Evolutionary conservation across 139 green algal genomes (phyloP).

Genomic region (Chlorella sp.): DNA sequence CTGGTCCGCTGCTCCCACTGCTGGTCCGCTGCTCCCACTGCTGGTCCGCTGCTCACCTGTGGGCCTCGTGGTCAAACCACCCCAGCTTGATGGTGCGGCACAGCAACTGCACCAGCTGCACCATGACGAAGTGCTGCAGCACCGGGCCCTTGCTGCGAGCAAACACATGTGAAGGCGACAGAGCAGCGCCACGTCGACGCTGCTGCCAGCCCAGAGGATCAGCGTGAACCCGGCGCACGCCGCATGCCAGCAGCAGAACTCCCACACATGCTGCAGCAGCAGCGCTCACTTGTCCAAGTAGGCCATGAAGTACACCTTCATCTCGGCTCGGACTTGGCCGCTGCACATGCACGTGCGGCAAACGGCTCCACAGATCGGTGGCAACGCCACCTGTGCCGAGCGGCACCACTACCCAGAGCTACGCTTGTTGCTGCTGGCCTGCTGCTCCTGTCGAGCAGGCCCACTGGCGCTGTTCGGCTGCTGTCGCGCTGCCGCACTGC

Average conservation of each 20-base stretch:
- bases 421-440: background rate
- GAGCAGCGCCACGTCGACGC: background rate
- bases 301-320: slow-evolving; percentile 80
- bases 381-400: too few species aligned
- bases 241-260: too few species aligned
- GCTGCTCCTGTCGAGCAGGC: background rate
- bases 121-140: slow-evolving; percentile 79
- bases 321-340: slow-evolving; percentile 59
- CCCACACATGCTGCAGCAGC: slow-evolving; percentile 16
- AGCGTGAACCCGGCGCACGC: background rate
- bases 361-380: too few species aligned
- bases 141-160: slow-evolving; percentile 54
- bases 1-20: too few species aligned
- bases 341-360: slow-evolving; percentile 16
- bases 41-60: too few species aligned
- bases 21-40: too few species aligned
- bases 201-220: background rate
- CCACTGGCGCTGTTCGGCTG: background rate
- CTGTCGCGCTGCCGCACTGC: background rate
- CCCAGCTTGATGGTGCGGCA: slow-evolving; percentile 90
- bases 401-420: too few species aligned
- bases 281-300: slow-evolving; percentile 67
- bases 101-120: slow-evolving; percentile 71
- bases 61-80: slow-evolving; percentile 89
- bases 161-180: background rate